Percentiles rank a stretch among this genome's conserved stretches.
Evolutionary conservation across 495 filamentous ascomycete species (phyloP).

Genomic region (Thermochaetoides thermophila): DNA sequence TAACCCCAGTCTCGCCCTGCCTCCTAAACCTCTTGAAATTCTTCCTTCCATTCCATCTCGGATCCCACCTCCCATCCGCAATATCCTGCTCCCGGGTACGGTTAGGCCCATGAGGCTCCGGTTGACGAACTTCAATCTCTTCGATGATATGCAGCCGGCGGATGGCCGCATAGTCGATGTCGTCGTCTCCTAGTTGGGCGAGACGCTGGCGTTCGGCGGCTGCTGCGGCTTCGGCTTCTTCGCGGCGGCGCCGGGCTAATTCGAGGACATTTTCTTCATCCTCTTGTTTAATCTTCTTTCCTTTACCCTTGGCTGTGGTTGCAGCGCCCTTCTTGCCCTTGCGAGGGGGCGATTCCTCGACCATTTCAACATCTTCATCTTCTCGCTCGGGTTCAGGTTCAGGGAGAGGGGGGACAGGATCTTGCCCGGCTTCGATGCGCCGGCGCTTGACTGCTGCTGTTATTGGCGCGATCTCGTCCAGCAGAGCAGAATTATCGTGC

Average conservation of each 20-base stretch:
- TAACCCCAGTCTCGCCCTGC: conserved; percentile 37
- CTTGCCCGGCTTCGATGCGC: conserved; percentile 35
- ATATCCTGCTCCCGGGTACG: conserved; percentile 28
- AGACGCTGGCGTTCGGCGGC: conserved; percentile 44
- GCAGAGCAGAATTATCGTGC: conserved; percentile 32
- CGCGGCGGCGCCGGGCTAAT: conserved; percentile 48
- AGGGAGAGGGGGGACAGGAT: conserved; percentile 15
- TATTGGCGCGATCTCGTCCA: conserved; percentile 54
- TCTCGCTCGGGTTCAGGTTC: conserved; percentile 4
- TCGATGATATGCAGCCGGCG: conserved; percentile 66
- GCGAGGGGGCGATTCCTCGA: conserved; percentile 5
- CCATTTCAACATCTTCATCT: conserved; percentile 10
- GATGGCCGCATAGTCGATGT: conserved; percentile 54
- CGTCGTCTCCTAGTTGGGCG: conserved; percentile 34
- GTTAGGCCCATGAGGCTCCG: conserved; percentile 5
- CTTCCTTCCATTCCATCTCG: conserved; percentile 85
- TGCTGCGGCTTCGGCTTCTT: conserved; percentile 51
- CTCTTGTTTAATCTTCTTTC: conserved; percentile 35
- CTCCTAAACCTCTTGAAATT: conserved; percentile 89
- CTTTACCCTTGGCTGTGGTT: conserved; percentile 30
- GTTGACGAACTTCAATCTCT: conserved; percentile 50
- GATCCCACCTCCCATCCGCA: conserved; percentile 61
- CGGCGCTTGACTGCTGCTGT: conserved; percentile 60
- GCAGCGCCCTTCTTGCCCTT: conserved; percentile 9
- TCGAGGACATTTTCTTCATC: conserved; percentile 50